Percentiles rank a stretch among this genome's conserved stretches.
These are phyloP conservation scores for Phlebopus sp. DNA, from an alignment of 1,284 basidiomycete genomes.

Conservation along the genomic window DNA sequence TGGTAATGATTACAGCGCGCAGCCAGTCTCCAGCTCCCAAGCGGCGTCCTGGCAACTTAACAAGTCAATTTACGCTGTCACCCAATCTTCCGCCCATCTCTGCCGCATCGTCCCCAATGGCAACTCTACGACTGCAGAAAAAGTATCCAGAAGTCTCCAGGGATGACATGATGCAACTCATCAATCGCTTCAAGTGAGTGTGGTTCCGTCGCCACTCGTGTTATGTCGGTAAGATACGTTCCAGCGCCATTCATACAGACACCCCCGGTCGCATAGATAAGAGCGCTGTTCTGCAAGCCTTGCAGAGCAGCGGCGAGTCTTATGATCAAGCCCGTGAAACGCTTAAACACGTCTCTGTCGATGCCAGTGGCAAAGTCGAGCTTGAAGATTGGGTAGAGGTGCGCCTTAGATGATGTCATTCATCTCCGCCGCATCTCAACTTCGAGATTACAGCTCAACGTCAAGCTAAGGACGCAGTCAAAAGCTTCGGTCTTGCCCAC, in stretches of 20 bases:
- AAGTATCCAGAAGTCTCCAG: constrained; percentile 91
- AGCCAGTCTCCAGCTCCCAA: constrained; percentile 6
- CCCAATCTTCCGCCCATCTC: constrained; percentile 9
- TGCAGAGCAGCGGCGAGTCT: constrained; percentile 80
- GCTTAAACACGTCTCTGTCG: constrained; percentile 91
- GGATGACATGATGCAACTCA: constrained; percentile 91
- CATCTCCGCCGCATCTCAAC: constrained; percentile 15
- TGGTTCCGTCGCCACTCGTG: constrained; percentile 2
- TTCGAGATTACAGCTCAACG: constrained; percentile 58
- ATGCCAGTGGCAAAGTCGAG: constrained; percentile 94
- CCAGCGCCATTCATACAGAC: constrained; percentile 80
- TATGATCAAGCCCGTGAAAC: constrained; percentile 91
- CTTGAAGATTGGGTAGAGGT: constrained; percentile 98
- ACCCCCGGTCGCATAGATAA: constrained; percentile 86
- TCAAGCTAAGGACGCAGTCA: constrained; percentile 69
- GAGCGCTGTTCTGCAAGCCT: constrained; percentile 69
- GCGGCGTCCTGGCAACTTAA: constrained; percentile 16
- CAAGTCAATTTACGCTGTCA: constrained; percentile 11
- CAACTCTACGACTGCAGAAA: constrained; percentile 85
- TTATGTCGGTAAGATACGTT: constrained; percentile 11
- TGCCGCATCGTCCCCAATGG: constrained; percentile 49
- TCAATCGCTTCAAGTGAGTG: constrained; percentile 91
- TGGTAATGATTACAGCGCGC: constrained; percentile 8
- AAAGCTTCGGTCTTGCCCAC: constrained; percentile 58
- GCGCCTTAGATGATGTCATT: constrained; percentile 27